Conservation (phyloP, 176 grass and related monocot genomes). For the Miscanthus lutarioriparius region DNA sequence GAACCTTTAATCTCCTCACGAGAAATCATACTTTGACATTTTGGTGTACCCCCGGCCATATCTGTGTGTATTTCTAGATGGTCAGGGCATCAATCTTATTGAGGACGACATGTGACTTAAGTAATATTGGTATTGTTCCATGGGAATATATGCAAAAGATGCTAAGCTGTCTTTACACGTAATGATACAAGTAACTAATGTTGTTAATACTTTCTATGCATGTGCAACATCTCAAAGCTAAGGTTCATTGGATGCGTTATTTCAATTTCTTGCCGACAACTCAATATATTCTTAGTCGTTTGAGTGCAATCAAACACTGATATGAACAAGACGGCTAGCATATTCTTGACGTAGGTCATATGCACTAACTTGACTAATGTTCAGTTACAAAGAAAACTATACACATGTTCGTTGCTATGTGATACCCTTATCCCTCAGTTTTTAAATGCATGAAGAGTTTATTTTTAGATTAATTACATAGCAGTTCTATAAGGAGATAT, state of each 20-base stretch:
- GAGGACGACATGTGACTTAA: neutral
- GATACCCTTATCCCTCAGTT: neutral
- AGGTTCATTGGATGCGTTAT: neutral
- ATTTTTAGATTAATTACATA: neutral
- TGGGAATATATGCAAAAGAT: slow-evolving; percentile 29
- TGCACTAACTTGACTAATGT: neutral
- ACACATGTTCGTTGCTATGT: neutral
- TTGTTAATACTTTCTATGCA: neutral
- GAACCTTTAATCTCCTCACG: neutral
- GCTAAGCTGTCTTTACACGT: neutral
- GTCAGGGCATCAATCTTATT: neutral
- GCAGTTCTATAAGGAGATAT: too few species aligned
- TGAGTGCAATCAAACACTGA: slow-evolving; percentile 20
- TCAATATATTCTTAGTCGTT: slow-evolving; percentile 8
- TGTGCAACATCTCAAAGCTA: neutral
- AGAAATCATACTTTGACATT: neutral
- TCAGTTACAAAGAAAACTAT: neutral
- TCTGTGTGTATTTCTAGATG: neutral
- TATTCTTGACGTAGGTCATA: slow-evolving; percentile 11
- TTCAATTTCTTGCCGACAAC: slow-evolving; percentile 7
- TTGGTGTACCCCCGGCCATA: neutral
- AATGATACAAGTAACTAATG: neutral
- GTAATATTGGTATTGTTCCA: neutral
- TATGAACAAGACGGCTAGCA: neutral
- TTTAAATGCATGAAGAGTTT: neutral